Evolutionary conservation across 2,329 filamentous ascomycete species (phyloP), one percentile per base, ranked within the genome.

Genomic region (Calonectria montana): DNA sequence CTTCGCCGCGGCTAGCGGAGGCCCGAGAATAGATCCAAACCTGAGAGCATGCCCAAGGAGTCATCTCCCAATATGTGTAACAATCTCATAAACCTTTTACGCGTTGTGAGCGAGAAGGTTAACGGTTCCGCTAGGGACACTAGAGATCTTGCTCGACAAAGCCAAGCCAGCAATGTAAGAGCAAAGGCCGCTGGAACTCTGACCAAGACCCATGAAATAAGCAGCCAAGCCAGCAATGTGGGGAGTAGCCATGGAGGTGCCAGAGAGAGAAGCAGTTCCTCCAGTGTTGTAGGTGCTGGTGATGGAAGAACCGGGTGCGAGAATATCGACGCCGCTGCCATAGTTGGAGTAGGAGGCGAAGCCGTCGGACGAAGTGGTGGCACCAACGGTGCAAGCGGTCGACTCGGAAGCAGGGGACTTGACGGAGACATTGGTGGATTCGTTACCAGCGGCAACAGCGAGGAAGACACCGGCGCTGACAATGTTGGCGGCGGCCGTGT

Each of bases 401-500:
- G 83, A 68, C 75, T 86, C 86, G 0, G 86, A 88, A 21, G 88
- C 86, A 2, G 88, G 88, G 0, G 88, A 89, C 65, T 78, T 84
- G 74, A 81, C 81, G 21, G 79, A 73, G 1, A 88, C 87, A 72
- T 90, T 82, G 21, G 74, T 75, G 67, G 82, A 83, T 4, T 84
- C 81, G 78, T 91, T 91, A 50, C 89, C 89, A 21, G 89, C 89
- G 2, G 89, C 89, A 13, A 90, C 88, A 63, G 86, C 88, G 45
- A 90, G 82, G 76, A 89, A 88, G 71, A 90, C 82, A 16, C 88
- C 88, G 0, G 83, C 81, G 9, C 75, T 75, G 74, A 88, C 83
- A 29, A 88, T 83, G 66, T 81, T 82, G 31, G 83, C 83, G 10
- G 89, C 88, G 10, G 88, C 88, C 21, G 78, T 80, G 84, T 91